Percentiles rank a stretch among this genome's conserved stretches.
Conservation (phyloP, 2,329 filamentous ascomycete genomes). For the Eurotiales sp. region DNA sequence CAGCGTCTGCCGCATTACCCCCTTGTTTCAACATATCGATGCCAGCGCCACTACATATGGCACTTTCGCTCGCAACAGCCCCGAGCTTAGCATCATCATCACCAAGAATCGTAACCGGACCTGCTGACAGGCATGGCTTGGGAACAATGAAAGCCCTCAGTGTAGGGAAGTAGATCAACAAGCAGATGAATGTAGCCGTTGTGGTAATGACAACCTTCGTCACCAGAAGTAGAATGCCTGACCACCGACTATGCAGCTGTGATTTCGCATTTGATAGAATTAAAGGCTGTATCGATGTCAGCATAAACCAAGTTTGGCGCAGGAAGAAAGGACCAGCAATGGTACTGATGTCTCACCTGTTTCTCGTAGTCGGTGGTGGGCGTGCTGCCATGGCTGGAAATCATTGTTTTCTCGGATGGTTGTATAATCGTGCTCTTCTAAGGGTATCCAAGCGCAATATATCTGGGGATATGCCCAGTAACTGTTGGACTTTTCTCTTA, state of each 20-base stretch:
- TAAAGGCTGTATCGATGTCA: constrained; percentile 4
- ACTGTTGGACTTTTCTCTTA: not conserved
- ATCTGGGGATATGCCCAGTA: too few species aligned
- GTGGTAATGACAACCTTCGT: not conserved
- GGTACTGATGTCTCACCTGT: constrained; percentile 4
- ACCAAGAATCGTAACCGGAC: not conserved
- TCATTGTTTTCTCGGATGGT: not conserved
- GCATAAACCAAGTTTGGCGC: not conserved
- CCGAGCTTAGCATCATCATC: constrained; percentile 39
- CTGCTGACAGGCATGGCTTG: not conserved
- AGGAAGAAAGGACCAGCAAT: not conserved
- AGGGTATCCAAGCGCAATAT: too few species aligned
- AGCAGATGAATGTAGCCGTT: not conserved
- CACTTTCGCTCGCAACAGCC: constrained; percentile 67
- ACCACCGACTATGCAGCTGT: not conserved
- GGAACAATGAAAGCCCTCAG: not conserved
- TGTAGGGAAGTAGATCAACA: constrained; percentile 4
- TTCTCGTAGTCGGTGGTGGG: constrained; percentile 8
- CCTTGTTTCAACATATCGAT: constrained; percentile 59
- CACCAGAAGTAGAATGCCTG: not conserved
- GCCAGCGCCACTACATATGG: constrained; percentile 66
- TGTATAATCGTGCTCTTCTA: not conserved
- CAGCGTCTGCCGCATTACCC: constrained; percentile 72
- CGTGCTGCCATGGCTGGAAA: not conserved
- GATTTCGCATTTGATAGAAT: not conserved